These are phyloP conservation scores for Schwanniomyces vanrijiae DNA, from an alignment of 805 yeast genomes.

Conservation along the genomic window DNA sequence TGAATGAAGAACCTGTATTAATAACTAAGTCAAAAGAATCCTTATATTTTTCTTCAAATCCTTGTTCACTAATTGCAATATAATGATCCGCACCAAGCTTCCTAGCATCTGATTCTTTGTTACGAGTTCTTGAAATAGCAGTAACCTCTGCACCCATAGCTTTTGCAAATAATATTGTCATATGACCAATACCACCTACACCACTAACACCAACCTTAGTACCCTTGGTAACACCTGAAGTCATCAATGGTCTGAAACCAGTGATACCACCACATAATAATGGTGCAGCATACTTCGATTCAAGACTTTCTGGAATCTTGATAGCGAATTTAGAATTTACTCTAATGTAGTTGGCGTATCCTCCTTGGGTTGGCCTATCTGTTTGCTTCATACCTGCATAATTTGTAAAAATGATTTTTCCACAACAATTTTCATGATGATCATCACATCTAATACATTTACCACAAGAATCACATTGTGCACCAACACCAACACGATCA, in stretches of 20 bases:
- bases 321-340: conserved; percentile 45
- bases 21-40: conserved; percentile 52
- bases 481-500: conserved; percentile 44
- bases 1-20: conserved; percentile 51
- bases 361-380: conserved; percentile 40
- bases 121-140: conserved; percentile 26
- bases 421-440: conserved; percentile 27
- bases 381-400: conserved; percentile 20
- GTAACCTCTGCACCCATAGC: conserved; percentile 55
- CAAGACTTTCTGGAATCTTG: conserved; percentile 48
- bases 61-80: conserved; percentile 51
- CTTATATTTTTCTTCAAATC: conserved; percentile 30
- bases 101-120: conserved; percentile 31
- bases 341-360: conserved; percentile 49
- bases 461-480: conserved; percentile 7
- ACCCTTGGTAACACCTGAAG: conserved; percentile 38
- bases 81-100: conserved; percentile 31
- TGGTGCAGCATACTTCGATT: conserved; percentile 47
- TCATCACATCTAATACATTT: conserved; percentile 6
- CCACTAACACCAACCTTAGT: conserved; percentile 60
- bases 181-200: conserved; percentile 68
- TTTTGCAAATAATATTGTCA: conserved; percentile 56
- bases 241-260: conserved; percentile 49
- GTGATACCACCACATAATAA: conserved; percentile 59
- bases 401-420: conserved; percentile 33